A percentile compares a stretch with the other conserved stretches of the same genome.
phyloP scores from a whole-genome alignment of 2,329 filamentous ascomycete species.

The Harringtonia aguacate region DNA sequence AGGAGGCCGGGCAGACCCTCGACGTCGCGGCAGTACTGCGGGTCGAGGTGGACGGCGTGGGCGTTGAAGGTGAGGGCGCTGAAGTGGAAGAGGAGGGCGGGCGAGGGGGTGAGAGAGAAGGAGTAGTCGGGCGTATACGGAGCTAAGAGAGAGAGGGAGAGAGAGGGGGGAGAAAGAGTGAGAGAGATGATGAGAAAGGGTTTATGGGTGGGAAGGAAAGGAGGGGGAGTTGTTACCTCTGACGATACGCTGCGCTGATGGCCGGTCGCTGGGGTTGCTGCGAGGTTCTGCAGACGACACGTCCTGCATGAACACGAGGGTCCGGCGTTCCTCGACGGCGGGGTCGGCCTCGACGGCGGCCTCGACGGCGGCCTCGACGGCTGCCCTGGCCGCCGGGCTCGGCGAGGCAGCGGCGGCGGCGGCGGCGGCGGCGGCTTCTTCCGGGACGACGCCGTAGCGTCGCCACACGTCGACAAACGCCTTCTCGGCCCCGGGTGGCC shows the following conservation, averaged over 20 bases:
- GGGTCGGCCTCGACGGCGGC: constrained; percentile 8
- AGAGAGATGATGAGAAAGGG: not conserved
- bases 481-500: constrained; percentile 24
- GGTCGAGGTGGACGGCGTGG: constrained; percentile 81
- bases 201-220: not conserved
- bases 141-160: constrained; percentile 15
- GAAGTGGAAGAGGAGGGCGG: constrained; percentile 74
- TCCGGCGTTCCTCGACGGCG: constrained; percentile 36
- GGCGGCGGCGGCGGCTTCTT: not conserved
- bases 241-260: constrained; percentile 8
- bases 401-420: constrained; percentile 1
- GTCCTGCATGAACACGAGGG: constrained; percentile 42
- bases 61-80: constrained; percentile 88
- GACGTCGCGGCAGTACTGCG: constrained; percentile 51
- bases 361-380: not conserved
- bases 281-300: not conserved
- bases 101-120: constrained; percentile 53
- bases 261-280: too few relatives aligned
- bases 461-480: constrained; percentile 42
- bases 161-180: not conserved
- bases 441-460: constrained; percentile 10
- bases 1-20: constrained; percentile 69
- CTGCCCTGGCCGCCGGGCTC: not conserved
- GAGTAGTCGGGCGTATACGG: constrained; percentile 23
- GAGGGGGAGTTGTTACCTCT: constrained; percentile 14